Conservation (phyloP, 208 protist genomes). For the Trypanosoma platydactyli region DNA sequence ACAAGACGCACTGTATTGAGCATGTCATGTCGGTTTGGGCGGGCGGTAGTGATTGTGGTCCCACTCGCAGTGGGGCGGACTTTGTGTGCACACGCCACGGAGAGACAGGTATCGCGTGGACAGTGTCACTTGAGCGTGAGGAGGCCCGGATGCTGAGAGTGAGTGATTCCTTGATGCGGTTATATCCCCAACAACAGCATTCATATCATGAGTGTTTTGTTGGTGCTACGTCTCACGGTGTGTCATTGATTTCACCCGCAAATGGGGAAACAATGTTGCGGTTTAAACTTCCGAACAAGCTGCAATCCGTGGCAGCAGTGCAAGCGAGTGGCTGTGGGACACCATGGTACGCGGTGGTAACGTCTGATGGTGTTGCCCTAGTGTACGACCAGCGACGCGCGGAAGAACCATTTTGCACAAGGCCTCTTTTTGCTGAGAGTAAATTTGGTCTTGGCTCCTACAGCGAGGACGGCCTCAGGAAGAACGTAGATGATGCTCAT, state of each 20-base stretch:
- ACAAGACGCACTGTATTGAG: not conserved
- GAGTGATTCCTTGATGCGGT: not conserved
- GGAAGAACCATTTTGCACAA: conserved; percentile 23
- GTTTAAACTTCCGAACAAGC: conserved; percentile 4
- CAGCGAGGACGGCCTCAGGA: not conserved
- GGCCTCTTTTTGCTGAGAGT: not conserved
- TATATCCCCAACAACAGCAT: conserved; percentile 4
- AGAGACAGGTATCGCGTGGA: conserved; percentile 19
- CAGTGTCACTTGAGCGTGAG: conserved; percentile 14
- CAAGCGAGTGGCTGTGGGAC: not conserved
- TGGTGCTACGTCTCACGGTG: not conserved
- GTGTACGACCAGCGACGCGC: conserved; percentile 27
- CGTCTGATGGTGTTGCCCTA: conserved; percentile 12
- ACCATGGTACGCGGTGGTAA: conserved; percentile 9
- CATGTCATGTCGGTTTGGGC: conserved; percentile 16
- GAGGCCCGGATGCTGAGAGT: conserved; percentile 11
- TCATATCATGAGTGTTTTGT: not conserved
- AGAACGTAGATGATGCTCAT: not conserved
- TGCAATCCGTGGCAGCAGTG: not conserved
- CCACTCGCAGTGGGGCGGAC: conserved; percentile 1
- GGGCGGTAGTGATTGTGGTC: not conserved
- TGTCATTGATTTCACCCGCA: conserved; percentile 8
- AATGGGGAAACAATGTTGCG: conserved; percentile 11
- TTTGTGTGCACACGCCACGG: conserved; percentile 18
- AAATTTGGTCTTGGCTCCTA: not conserved